These are phyloP conservation scores for Magnolia kwangsiensis DNA, from an alignment of 164 flowering plant genomes.

Conservation along the genomic window DNA sequence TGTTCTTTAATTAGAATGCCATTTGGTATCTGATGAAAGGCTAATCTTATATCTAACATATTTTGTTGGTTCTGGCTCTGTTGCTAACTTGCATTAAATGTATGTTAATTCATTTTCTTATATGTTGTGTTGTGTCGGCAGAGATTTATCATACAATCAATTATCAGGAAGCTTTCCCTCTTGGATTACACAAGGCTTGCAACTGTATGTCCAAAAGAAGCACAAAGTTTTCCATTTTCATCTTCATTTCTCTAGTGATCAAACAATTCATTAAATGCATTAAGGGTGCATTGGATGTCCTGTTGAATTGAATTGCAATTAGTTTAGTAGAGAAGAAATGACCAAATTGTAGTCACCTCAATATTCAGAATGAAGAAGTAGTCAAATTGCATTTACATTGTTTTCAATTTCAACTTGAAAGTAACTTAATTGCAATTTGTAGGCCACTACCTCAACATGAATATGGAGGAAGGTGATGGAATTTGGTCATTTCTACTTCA, in stretches of 20 bases:
- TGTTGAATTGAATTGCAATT: too few relatives aligned
- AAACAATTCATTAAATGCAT: too few relatives aligned
- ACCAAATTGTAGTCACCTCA: too few relatives aligned
- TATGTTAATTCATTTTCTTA: neutral
- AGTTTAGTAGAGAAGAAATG: too few relatives aligned
- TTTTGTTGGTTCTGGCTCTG: neutral
- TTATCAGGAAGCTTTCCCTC: slow-evolving; percentile 69
- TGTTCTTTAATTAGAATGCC: neutral
- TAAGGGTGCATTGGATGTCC: too few relatives aligned
- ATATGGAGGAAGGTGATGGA: too few relatives aligned
- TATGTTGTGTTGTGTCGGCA: slow-evolving; percentile 24
- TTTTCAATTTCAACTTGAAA: too few relatives aligned
- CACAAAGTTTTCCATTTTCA: neutral
- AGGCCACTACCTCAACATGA: too few relatives aligned
- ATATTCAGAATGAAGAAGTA: too few relatives aligned
- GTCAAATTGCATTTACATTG: too few relatives aligned
- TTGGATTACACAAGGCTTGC: slow-evolving; percentile 45
- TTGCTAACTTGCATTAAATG: neutral
- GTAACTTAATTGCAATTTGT: too few relatives aligned
- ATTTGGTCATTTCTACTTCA: too few relatives aligned
- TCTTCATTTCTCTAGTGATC: neutral
- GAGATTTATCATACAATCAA: slow-evolving; percentile 79
- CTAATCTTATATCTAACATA: neutral
- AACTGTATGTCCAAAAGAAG: slow-evolving; percentile 47
- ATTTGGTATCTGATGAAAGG: neutral